These are phyloP conservation scores for Fusarium pseudograminearum DNA, from an alignment of 2,329 filamentous ascomycete species.

Conservation along the genomic window DNA sequence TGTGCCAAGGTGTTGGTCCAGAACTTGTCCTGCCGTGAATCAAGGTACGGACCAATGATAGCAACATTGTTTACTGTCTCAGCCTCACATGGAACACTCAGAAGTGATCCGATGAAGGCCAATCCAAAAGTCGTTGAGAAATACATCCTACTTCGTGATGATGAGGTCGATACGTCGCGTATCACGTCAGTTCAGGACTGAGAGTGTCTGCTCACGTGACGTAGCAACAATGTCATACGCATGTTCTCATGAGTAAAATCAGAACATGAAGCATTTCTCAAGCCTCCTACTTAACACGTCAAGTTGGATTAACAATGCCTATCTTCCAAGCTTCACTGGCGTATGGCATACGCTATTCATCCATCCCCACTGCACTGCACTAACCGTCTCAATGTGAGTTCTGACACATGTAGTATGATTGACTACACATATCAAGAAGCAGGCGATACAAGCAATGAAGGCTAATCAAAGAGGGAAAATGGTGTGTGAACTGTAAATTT, in stretches of 20 bases:
- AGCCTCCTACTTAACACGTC: neutral
- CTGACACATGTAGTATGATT: neutral
- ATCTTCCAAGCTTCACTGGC: neutral
- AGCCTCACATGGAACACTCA: conserved; percentile 16
- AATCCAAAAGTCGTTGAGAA: conserved; percentile 24
- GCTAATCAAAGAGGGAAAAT: neutral
- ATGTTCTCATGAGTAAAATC: neutral
- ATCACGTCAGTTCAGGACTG: conserved; percentile 1
- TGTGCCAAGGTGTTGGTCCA: neutral
- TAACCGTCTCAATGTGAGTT: neutral
- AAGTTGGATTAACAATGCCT: neutral
- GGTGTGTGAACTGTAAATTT: conserved; percentile 12
- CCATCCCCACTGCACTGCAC: too few species aligned
- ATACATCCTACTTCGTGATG: conserved; percentile 32
- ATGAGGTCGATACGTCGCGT: neutral
- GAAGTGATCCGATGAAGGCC: conserved; percentile 37
- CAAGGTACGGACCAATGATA: conserved; percentile 52
- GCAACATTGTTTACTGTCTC: conserved; percentile 51
- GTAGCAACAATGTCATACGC: neutral
- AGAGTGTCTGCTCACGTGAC: conserved; percentile 18
- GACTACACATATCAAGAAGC: neutral
- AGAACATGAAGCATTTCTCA: neutral
- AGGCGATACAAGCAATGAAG: too few species aligned
- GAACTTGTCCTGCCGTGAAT: neutral
- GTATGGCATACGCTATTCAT: neutral